Evolutionary conservation across 2,329 filamentous ascomycete genomes (phyloP).

Genomic region (Apiospora kogelbergensis): DNA sequence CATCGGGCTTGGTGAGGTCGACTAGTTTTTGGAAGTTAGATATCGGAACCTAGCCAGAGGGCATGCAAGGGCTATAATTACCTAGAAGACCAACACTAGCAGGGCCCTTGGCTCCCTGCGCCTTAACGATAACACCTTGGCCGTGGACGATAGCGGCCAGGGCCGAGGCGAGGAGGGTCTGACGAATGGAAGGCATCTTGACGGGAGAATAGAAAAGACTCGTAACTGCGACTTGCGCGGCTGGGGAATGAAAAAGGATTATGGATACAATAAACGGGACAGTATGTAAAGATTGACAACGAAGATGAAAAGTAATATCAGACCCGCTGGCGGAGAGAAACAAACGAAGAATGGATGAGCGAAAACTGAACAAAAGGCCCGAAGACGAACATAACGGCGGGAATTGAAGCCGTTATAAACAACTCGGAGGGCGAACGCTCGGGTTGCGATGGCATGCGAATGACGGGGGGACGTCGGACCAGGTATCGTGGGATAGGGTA

Average conservation of each 20-base stretch:
- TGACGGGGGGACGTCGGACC: background rate
- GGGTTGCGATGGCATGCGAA: background rate
- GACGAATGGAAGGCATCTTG: slow-evolving; percentile 22
- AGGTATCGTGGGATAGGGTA: background rate
- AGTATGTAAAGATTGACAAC: slow-evolving; percentile 5
- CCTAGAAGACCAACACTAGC: slow-evolving; percentile 29
- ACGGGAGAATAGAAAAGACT: background rate
- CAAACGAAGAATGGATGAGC: slow-evolving; percentile 11
- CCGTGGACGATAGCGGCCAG: slow-evolving; percentile 28
- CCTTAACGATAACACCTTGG: slow-evolving; percentile 32
- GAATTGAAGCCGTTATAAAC: slow-evolving; percentile 1
- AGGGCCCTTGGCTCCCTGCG: slow-evolving; percentile 26
- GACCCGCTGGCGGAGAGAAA: slow-evolving; percentile 15
- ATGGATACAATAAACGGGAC: slow-evolving; percentile 4
- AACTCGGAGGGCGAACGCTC: background rate
- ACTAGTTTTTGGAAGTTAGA: background rate
- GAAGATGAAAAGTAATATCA: slow-evolving; percentile 10
- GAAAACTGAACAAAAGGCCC: slow-evolving; percentile 11
- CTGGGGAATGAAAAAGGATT: background rate
- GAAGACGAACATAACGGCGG: background rate
- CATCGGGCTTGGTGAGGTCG: slow-evolving; percentile 36
- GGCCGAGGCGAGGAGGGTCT: slow-evolving; percentile 20
- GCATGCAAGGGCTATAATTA: slow-evolving; percentile 14
- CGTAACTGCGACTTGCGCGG: slow-evolving; percentile 13
- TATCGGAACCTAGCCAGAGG: background rate